phyloP scores from a whole-genome alignment of 768 basidiomycete genomes.

The Hygrocybe punicea region DNA sequence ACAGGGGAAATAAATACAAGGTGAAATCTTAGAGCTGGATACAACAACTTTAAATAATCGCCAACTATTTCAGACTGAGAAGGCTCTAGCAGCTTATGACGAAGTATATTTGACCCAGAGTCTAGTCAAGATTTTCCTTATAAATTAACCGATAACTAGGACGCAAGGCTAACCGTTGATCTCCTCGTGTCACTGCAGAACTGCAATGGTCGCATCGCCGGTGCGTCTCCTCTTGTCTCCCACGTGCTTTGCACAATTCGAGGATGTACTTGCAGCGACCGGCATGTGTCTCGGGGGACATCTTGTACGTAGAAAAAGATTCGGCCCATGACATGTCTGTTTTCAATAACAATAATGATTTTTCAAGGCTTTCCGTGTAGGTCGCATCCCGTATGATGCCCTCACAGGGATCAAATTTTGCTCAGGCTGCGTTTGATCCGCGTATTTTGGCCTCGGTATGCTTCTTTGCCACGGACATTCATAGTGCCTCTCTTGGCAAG shows the following conservation, averaged over 20 bases:
- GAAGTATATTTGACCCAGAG: conserved; percentile 50
- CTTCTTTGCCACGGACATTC: conserved; percentile 95
- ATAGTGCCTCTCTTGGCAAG: conserved; percentile 80
- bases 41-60: background rate
- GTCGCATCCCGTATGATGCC: conserved; percentile 9
- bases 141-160: conserved; percentile 41
- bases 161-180: conserved; percentile 74
- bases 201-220: conserved; percentile 90
- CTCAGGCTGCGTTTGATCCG: conserved; percentile 81
- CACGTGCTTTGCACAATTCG: background rate
- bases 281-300: conserved; percentile 93
- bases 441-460: conserved; percentile 83
- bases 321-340: background rate
- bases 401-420: background rate
- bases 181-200: conserved; percentile 67
- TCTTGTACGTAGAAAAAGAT: conserved; percentile 47
- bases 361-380: conserved; percentile 41
- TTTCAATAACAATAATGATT: background rate
- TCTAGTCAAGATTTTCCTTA: background rate
- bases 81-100: conserved; percentile 82
- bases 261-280: conserved; percentile 48
- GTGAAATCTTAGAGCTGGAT: conserved; percentile 21
- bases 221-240: conserved; percentile 37
- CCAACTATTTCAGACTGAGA: conserved; percentile 64
- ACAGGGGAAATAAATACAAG: conserved; percentile 92